These are phyloP conservation scores for Moricandia moricandioides DNA, from an alignment of 345 rosid genomes.

Conservation along the genomic window DNA sequence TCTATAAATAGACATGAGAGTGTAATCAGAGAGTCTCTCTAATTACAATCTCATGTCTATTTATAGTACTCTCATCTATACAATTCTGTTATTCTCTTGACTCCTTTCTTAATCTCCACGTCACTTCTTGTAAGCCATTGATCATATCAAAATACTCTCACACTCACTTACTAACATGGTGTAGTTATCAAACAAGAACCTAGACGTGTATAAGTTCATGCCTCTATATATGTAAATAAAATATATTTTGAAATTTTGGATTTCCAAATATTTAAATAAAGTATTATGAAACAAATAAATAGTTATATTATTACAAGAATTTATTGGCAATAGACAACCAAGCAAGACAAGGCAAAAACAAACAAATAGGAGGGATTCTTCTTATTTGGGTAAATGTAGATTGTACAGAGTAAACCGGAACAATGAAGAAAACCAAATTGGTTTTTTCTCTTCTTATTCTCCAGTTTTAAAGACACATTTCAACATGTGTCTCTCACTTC, in stretches of 20 bases:
- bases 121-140: too few species aligned
- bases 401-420: not conserved
- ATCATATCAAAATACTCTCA: too few species aligned
- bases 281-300: not conserved
- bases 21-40: too few species aligned
- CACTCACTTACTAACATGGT: constrained; percentile 76
- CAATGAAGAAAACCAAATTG: not conserved
- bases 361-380: constrained; percentile 8
- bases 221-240: constrained; percentile 64
- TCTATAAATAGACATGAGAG: too few species aligned
- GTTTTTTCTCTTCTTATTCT: not conserved
- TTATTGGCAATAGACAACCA: not conserved
- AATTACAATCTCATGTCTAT: too few species aligned
- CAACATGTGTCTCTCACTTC: not conserved
- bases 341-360: not conserved
- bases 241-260: constrained; percentile 48
- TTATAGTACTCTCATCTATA: too few species aligned
- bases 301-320: not conserved
- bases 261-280: not conserved
- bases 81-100: too few species aligned
- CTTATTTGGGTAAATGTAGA: constrained; percentile 2
- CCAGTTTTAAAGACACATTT: not conserved
- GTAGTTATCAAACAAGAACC: constrained; percentile 93
- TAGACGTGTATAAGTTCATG: constrained; percentile 76
- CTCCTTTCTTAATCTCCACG: too few species aligned